Conservation (phyloP, 1,284 basidiomycete genomes). For the Cystobasidium sp. region DNA sequence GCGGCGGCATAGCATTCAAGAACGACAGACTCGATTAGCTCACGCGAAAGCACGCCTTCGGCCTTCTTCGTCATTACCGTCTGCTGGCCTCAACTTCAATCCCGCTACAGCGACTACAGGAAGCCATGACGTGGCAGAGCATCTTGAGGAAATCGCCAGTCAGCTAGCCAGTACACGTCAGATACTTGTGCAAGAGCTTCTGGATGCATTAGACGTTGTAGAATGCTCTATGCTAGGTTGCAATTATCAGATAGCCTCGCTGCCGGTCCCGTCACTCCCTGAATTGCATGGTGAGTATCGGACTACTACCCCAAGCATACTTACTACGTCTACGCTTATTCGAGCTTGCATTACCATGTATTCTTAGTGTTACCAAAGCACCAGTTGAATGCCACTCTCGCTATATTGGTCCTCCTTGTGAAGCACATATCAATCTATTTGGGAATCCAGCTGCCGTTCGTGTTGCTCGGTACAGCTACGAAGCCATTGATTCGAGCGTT, state of each 20-base stretch:
- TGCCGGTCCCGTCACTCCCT: slow-evolving; percentile 20
- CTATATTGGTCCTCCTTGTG: slow-evolving; percentile 7
- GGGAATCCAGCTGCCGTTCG: slow-evolving; percentile 36
- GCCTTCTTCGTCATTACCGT: not conserved
- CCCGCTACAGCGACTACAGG: not conserved
- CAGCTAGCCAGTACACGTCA: slow-evolving; percentile 22
- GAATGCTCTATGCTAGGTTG: not conserved
- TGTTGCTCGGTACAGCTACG: not conserved
- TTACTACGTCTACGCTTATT: not conserved
- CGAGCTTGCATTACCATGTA: not conserved
- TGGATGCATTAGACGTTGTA: slow-evolving; percentile 26
- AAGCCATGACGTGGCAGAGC: no score
- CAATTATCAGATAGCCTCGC: slow-evolving; percentile 17
- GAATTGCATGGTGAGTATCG: slow-evolving; percentile 7
- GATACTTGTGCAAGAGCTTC: slow-evolving; percentile 22
- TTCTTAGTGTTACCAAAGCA: slow-evolving; percentile 24
- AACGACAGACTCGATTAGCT: not conserved
- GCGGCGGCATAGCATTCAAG: not conserved
- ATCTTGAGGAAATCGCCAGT: not conserved
- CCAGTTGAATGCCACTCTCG: slow-evolving; percentile 20
- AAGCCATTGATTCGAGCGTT: slow-evolving; percentile 30
- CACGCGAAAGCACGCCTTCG: not conserved
- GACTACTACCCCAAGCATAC: not conserved
- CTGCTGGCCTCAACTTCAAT: not conserved
- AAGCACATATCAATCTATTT: slow-evolving; percentile 19